Evolutionary conservation across 2,329 filamentous ascomycete genomes (phyloP), one percentile per base, ranked within the genome.

Genomic region (Pestalotiopsis sp.): DNA sequence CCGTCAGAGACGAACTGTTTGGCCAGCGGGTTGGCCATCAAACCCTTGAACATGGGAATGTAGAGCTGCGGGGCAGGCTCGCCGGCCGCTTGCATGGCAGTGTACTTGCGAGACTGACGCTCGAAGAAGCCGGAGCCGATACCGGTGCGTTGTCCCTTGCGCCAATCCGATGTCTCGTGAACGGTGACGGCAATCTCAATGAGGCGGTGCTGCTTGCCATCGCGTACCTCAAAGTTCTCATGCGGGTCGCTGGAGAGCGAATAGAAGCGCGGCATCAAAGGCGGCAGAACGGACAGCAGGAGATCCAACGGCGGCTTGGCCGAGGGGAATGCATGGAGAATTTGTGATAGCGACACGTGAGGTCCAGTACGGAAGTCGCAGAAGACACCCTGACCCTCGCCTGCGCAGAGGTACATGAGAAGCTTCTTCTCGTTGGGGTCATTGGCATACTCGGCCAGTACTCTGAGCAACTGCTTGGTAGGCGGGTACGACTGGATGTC

Each of bases 121-220:
- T 98, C 95, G 75, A 99, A 92, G 83, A 95, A 98, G 17, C 96
- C 96, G 17, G 94, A 97, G 62, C 95, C 94, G 12, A 98, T 91
- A 61, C 96, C 96, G 0, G 93, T 94, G 52, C 96, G 91, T 68
- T 79, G 81, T 49, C 91, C 91, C 63, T 85, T 86, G 67, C 86
- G 88, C 92, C 93, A 98, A 80, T 97, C 91, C 39, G 89, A 84
- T 2, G 91, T 90, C 79, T 98, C 94, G 79, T 98, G 96, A 69
- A 99, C 91, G 7, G 95, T 97, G 68, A 99, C 96, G n/a, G 96
- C 96, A 76, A 98, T 93, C 82, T 98, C 96, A 75, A 99, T 91
- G 69, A 98, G 83, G 38, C 95, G 92, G 72, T 93, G 92, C 73
- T 88, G 87, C 71, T 92, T 88, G 52, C 89, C 88, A 71, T 92